phyloP scores from a whole-genome alignment of 805 yeast genomes.

The Saturnispora kantuleensis region DNA sequence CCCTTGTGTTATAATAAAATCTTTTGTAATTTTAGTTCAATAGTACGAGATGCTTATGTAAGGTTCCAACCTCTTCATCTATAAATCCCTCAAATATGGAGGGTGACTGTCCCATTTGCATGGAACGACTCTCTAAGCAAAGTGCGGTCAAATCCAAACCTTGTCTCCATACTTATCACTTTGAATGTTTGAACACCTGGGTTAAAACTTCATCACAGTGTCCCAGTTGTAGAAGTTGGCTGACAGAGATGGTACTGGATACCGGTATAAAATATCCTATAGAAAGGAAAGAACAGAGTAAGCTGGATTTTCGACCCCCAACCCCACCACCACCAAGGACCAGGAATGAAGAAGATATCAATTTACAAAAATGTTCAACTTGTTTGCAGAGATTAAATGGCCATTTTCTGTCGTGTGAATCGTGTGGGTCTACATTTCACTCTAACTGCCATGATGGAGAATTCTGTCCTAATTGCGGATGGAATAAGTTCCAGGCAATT shows the following conservation, averaged over 20 bases:
- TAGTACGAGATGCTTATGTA: too few relatives aligned
- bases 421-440: conserved; percentile 27
- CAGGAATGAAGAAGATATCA: not conserved
- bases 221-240: conserved; percentile 14
- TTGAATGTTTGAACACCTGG: conserved; percentile 29
- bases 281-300: conserved; percentile 1
- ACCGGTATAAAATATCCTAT: not conserved
- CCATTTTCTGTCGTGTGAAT: conserved; percentile 24
- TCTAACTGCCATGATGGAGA: conserved; percentile 21
- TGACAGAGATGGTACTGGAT: conserved; percentile 3
- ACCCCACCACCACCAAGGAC: conserved; percentile 10
- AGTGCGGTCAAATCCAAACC: conserved; percentile 24
- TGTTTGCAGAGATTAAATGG: conserved; percentile 16
- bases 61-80: too few relatives aligned
- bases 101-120: conserved; percentile 25
- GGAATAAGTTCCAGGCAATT: conserved; percentile 13
- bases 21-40: conserved; percentile 6
- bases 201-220: conserved; percentile 28
- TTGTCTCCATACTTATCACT: conserved; percentile 28
- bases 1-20: conserved; percentile 1
- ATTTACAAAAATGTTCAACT: conserved; percentile 4
- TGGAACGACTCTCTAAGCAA: conserved; percentile 19
- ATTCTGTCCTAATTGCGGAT: conserved; percentile 30
- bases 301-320: conserved; percentile 4
- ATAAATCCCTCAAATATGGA: not conserved